phyloP scores from a whole-genome alignment of 306 rosid species.

The Prunus mongolica region DNA sequence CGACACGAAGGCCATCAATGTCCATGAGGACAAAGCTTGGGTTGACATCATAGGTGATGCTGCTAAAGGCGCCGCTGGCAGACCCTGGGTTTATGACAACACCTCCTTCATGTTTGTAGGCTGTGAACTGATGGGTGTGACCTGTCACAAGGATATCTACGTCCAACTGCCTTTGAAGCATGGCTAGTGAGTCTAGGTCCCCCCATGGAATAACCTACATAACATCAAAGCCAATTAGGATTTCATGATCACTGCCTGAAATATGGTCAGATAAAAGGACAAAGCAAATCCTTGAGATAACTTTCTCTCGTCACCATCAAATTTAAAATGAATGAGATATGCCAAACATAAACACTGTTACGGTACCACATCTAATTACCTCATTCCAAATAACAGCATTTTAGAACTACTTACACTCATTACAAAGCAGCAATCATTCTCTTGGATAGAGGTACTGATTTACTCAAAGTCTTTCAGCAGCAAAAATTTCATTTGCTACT shows the following conservation, averaged over 20 bases:
- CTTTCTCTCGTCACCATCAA: not conserved
- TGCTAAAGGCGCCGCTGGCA: conserved; percentile 91
- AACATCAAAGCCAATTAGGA: conserved; percentile 15
- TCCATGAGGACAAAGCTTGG: conserved; percentile 99
- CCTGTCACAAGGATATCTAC: conserved; percentile 98
- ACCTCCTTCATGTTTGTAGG: conserved; percentile 97
- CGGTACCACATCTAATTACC: not conserved
- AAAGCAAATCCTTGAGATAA: not conserved
- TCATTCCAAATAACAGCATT: not conserved
- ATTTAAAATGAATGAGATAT: not conserved
- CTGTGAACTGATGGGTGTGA: conserved; percentile 94
- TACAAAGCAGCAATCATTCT: not conserved
- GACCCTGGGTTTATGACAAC: conserved; percentile 98
- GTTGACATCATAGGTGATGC: conserved; percentile 94
- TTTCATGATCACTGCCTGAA: not conserved
- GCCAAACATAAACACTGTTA: not conserved
- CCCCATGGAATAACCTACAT: conserved; percentile 99
- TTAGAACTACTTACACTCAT: not conserved
- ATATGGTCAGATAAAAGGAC: not conserved
- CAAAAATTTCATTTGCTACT: not conserved
- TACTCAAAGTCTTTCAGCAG: not conserved
- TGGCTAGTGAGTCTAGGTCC: conserved; percentile 96
- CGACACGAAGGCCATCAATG: conserved; percentile 92
- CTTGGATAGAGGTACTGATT: not conserved
- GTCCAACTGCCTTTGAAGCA: conserved; percentile 98